Conservation (phyloP, 192 early-diverging fungal genomes). For the Podila clonocystis region DNA sequence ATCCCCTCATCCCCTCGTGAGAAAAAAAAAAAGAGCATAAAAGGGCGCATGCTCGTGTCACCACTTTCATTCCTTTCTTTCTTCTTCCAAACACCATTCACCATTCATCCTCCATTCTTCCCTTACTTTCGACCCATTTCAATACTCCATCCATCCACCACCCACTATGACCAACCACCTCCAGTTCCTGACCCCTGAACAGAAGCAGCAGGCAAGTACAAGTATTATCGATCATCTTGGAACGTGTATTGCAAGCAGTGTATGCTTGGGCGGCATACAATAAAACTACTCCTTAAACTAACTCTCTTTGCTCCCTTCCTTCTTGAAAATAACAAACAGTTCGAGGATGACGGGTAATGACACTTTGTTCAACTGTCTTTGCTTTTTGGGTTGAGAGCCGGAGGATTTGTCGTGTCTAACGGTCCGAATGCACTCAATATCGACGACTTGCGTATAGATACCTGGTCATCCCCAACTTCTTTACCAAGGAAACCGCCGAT, state of each 20-base stretch:
- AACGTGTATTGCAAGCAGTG: too few relatives aligned
- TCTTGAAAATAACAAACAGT: slow-evolving; percentile 9
- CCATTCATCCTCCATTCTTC: not conserved
- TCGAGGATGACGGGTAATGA: slow-evolving; percentile 47
- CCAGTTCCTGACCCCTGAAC: slow-evolving; percentile 39
- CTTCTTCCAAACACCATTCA: not conserved
- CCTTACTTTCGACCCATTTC: not conserved
- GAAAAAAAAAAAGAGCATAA: not conserved
- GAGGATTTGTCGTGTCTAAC: too few relatives aligned
- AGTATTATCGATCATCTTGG: not conserved
- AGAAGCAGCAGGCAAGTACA: slow-evolving; percentile 41
- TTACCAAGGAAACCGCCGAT: slow-evolving; percentile 56
- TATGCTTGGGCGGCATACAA: too few relatives aligned
- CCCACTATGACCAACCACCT: slow-evolving; percentile 23
- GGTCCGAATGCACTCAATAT: too few relatives aligned
- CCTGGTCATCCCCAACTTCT: slow-evolving; percentile 75
- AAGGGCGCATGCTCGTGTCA: not conserved
- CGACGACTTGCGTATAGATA: slow-evolving; percentile 50
- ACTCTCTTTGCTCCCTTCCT: not conserved
- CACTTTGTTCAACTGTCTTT: too few relatives aligned
- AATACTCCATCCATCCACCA: not conserved
- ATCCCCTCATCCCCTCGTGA: too few relatives aligned
- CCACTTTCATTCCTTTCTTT: not conserved
- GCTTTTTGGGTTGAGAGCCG: not conserved
- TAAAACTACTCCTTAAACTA: too few relatives aligned